Percentiles rank a stretch among this genome's conserved stretches.
These are phyloP conservation scores for Moricandia arvensis DNA, from an alignment of 345 rosid species.

Conservation along the genomic window DNA sequence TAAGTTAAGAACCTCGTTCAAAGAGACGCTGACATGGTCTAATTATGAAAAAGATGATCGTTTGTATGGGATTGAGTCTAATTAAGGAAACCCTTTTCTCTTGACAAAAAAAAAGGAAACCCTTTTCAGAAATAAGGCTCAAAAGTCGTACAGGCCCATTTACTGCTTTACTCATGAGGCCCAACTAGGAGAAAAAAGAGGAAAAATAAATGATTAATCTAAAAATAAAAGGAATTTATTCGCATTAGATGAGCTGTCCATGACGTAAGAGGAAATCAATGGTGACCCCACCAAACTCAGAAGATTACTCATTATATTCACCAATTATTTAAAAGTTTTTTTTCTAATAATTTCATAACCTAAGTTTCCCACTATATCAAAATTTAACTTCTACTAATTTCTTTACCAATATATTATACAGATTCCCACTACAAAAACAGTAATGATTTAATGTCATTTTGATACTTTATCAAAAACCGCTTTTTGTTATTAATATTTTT, in stretches of 20 bases:
- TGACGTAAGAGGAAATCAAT: slow-evolving; percentile 35
- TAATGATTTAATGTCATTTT: background rate
- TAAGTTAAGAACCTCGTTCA: too few relatives aligned
- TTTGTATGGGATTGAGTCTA: background rate
- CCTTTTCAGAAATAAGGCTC: slow-evolving; percentile 4
- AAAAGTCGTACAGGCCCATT: background rate
- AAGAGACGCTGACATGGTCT: too few relatives aligned
- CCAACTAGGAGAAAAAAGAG: background rate
- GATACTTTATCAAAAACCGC: background rate
- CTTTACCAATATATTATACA: background rate
- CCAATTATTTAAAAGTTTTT: slow-evolving; percentile 8
- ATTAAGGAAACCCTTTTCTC: background rate
- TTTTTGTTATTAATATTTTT: too few relatives aligned
- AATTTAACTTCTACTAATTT: background rate
- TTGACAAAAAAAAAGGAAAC: background rate
- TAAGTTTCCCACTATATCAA: background rate
- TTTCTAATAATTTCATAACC: background rate
- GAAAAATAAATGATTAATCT: background rate
- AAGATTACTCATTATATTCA: slow-evolving; percentile 22
- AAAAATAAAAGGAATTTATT: background rate
- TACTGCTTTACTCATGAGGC: background rate
- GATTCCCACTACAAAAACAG: background rate
- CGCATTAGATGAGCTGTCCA: slow-evolving; percentile 27
- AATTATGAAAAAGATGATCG: background rate
- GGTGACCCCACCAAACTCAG: slow-evolving; percentile 21